Evolutionary conservation across 495 filamentous ascomycete species (phyloP).

Genomic region (Penicillium taxi): DNA sequence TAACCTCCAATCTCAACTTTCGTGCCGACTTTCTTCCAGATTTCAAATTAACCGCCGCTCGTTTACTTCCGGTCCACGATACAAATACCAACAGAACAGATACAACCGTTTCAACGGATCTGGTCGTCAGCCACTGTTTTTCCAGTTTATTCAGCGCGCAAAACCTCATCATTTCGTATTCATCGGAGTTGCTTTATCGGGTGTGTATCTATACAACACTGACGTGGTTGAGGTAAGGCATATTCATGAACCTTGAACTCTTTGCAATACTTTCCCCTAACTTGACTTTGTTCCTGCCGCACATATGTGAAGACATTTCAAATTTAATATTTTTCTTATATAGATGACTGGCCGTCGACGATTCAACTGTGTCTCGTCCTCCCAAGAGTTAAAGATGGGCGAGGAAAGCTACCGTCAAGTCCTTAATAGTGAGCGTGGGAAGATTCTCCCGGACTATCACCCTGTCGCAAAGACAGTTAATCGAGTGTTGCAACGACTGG

Average conservation of each 20-base stretch:
- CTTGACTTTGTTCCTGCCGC: not conserved
- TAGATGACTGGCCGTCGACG: slow-evolving; percentile 62
- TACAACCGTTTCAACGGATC: slow-evolving; percentile 27
- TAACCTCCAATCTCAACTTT: not conserved
- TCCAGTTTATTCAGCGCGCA: slow-evolving; percentile 12
- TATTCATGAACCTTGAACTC: not conserved
- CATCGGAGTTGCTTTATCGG: slow-evolving; percentile 22
- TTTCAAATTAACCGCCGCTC: slow-evolving; percentile 1
- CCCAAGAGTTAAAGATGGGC: slow-evolving; percentile 48
- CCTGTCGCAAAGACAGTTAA: slow-evolving; percentile 49
- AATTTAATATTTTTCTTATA: not conserved
- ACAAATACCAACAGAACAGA: slow-evolving; percentile 10
- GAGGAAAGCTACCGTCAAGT: slow-evolving; percentile 44
- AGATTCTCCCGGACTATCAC: slow-evolving; percentile 46
- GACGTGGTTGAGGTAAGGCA: slow-evolving; percentile 62
- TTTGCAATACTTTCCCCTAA: too few relatives aligned
- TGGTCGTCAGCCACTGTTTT: slow-evolving; percentile 9
- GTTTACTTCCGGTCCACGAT: slow-evolving; percentile 13
- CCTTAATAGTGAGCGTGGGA: slow-evolving; percentile 37
- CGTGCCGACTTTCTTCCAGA: not conserved
- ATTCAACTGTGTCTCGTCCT: slow-evolving; percentile 66
- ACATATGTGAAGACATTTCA: not conserved
- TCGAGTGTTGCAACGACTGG: slow-evolving; percentile 60
- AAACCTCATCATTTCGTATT: slow-evolving; percentile 30
- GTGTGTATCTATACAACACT: slow-evolving; percentile 63